A percentile compares a stretch with the other conserved stretches of the same genome.
Evolutionary conservation across 495 filamentous ascomycete genomes (phyloP).

Genomic region (Talaromyces adpressus): DNA sequence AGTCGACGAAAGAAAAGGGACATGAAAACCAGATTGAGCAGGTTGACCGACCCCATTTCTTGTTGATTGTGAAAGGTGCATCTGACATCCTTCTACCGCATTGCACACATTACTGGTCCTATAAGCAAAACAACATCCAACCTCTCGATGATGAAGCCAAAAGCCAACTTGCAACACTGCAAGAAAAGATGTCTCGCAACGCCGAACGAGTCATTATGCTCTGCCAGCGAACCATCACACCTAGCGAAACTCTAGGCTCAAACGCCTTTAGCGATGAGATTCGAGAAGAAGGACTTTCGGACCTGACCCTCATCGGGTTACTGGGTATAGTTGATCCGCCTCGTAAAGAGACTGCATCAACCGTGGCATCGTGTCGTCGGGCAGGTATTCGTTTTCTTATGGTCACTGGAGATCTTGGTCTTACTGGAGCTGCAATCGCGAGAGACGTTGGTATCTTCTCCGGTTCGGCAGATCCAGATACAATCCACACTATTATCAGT

Average conservation of each 20-base stretch:
- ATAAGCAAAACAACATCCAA: constrained; percentile 35
- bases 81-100: constrained; percentile 55
- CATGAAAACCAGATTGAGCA: background rate
- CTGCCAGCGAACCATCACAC: constrained; percentile 31
- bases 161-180: constrained; percentile 40
- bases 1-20: background rate
- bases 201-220: constrained; percentile 59
- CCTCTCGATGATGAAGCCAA: constrained; percentile 31
- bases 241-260: constrained; percentile 46
- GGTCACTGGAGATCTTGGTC: constrained; percentile 64
- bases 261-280: constrained; percentile 46
- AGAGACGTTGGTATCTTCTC: constrained; percentile 59
- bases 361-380: constrained; percentile 48
- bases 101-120: constrained; percentile 41
- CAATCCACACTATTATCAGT: constrained; percentile 17
- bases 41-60: background rate
- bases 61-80: constrained; percentile 42
- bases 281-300: constrained; percentile 23
- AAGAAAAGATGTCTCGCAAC: constrained; percentile 55
- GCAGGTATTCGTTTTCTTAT: constrained; percentile 62
- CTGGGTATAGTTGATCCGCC: constrained; percentile 63
- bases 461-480: constrained; percentile 27
- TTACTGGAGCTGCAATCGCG: constrained; percentile 65
- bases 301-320: constrained; percentile 53
- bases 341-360: constrained; percentile 55